Percentiles rank a stretch among this genome's conserved stretches.
These are phyloP conservation scores for Chytriomyces confervae DNA, from an alignment of 192 early-diverging fungal species.

Conservation along the genomic window DNA sequence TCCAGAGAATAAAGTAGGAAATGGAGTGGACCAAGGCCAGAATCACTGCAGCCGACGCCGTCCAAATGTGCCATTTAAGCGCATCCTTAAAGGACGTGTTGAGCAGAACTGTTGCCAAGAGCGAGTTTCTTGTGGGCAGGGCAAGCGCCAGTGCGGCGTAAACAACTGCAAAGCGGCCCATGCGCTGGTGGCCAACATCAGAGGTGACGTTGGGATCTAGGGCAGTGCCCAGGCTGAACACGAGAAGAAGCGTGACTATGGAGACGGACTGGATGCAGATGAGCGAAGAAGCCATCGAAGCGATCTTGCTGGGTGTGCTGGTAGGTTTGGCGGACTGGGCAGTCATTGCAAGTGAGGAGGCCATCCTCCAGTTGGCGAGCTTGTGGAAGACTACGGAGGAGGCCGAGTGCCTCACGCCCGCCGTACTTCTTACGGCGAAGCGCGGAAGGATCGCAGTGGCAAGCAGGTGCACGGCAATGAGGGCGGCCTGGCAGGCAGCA, in stretches of 20 bases:
- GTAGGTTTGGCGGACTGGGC: background rate
- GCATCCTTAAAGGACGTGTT: background rate
- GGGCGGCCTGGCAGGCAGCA: too few relatives aligned
- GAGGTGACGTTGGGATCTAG: background rate
- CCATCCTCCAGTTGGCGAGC: background rate
- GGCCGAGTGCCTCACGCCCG: too few relatives aligned
- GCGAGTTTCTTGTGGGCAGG: background rate
- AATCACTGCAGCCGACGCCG: slow-evolving; percentile 1
- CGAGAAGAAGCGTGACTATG: background rate
- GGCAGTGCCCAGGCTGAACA: background rate
- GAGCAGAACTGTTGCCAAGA: background rate
- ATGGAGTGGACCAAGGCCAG: background rate
- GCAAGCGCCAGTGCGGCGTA: background rate
- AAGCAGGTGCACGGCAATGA: too few relatives aligned
- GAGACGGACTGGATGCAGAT: background rate
- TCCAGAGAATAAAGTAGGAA: slow-evolving; percentile 6
- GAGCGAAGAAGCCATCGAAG: too few relatives aligned
- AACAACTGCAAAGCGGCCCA: background rate
- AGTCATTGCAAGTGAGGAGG: background rate
- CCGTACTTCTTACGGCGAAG: too few relatives aligned
- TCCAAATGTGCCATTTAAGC: slow-evolving; percentile 17
- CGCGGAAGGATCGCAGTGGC: too few relatives aligned
- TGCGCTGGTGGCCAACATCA: slow-evolving; percentile 27
- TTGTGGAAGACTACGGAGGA: background rate
- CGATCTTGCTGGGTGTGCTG: background rate